Evolutionary conservation across 208 protist genomes (phyloP), one percentile per base, ranked within the genome.

Genomic region (Herpetomonas samuelpessoai): DNA sequence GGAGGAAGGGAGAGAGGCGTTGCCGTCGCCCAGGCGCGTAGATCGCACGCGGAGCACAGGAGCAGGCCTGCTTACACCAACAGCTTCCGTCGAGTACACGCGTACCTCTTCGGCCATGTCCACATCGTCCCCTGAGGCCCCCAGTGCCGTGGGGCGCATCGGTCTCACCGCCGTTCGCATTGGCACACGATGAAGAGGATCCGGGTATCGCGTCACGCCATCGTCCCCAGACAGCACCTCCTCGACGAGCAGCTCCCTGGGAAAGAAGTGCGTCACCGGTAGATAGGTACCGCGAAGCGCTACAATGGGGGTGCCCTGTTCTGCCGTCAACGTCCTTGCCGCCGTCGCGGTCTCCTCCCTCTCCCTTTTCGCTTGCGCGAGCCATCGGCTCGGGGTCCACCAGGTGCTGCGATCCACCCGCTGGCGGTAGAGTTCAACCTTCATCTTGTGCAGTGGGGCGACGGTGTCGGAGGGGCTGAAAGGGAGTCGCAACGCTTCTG

Each of bases 181-280:
- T 12, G 48, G 51, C 41, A 60, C n/a, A 19, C 55, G 27, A n/a
- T 55, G 60, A 22, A 22, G 2, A 0, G 62, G 45, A 28, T 75
- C 69, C 0, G 56, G 49, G 16, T 28, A 12, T 16, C 55, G 25
- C 41, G 57, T 68, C 1, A 7, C 22, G 1, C 28, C 50, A 50
- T 31, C 64, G 25, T 76, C 69, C 0, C 53, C 35, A 24, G 44
- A 25, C 35, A 71, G 38, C 44, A 60, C 29, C 26, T 61, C 57
- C 56, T 76, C 57, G 4, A 81, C 65, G 18, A 81, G 57, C 35
- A 81, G 24, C 30, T 81, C 74, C 3, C 68, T 55, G 7, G 74
- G 64, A 16, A 49, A 68, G 12, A 41, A 41, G 35, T 41, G 9
- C n/a, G 65, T 63, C 27, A 71, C 71, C 0, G 52, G 29, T 21